A percentile compares a stretch with the other conserved stretches of the same genome.
Evolutionary conservation across 2,329 filamentous ascomycete species (phyloP).

Genomic region (Domatiomyces catenatus): DNA sequence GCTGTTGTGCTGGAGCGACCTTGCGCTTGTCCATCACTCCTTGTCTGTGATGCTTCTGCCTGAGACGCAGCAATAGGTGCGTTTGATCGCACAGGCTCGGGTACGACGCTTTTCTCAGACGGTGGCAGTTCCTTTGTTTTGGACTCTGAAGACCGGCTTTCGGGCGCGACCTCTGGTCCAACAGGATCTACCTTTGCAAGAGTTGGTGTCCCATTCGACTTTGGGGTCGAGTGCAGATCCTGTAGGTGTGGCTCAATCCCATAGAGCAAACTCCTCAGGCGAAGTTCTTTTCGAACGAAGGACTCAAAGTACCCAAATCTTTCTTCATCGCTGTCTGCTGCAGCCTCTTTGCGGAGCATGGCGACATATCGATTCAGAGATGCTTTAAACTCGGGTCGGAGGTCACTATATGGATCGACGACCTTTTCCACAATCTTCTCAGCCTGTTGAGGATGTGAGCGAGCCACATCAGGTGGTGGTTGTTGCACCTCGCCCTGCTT

Average conservation of each 20-base stretch:
- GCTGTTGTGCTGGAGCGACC: neutral
- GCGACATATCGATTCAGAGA: slow-evolving; percentile 39
- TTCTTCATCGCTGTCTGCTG: slow-evolving; percentile 33
- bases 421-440: slow-evolving; percentile 15
- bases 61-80: neutral
- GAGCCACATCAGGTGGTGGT: neutral
- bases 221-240: neutral
- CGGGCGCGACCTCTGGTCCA: neutral
- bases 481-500: neutral
- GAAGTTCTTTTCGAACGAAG: slow-evolving; percentile 34
- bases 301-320: slow-evolving; percentile 39
- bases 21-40: neutral
- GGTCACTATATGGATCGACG: slow-evolving; percentile 34
- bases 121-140: neutral
- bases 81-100: neutral
- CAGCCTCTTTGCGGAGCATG: slow-evolving; percentile 39
- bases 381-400: slow-evolving; percentile 43
- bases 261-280: slow-evolving; percentile 33
- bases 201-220: neutral
- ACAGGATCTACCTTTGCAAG: neutral
- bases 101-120: neutral
- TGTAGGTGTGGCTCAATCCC: slow-evolving; percentile 26
- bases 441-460: neutral
- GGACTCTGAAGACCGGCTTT: neutral
- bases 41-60: neutral